phyloP scores from a whole-genome alignment of 1,284 basidiomycete species.

The Golubevia sp. region DNA sequence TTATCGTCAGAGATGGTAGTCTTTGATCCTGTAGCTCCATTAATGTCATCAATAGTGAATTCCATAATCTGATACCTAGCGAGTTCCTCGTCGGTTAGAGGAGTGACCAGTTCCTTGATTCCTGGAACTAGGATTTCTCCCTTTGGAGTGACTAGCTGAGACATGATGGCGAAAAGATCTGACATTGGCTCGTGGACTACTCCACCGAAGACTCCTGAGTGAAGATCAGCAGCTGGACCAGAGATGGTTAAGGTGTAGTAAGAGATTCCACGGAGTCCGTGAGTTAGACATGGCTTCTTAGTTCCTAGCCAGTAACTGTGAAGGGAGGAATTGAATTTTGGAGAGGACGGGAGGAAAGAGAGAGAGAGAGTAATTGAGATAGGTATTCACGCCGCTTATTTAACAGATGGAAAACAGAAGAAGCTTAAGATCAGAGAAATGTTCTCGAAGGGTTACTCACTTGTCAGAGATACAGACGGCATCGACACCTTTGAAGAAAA shows the following conservation, averaged over 20 bases:
- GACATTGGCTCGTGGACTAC: constrained; percentile 69
- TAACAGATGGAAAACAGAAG: background rate
- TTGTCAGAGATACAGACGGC: constrained; percentile 81
- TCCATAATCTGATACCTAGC: constrained; percentile 63
- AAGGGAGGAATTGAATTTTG: background rate
- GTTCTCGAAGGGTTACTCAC: constrained; percentile 3
- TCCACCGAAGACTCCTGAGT: constrained; percentile 71
- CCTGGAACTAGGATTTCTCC: constrained; percentile 90
- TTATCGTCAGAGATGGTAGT: constrained; percentile 82
- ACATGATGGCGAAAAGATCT: constrained; percentile 67
- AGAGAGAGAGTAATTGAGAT: too few relatives aligned
- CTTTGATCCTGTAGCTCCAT: constrained; percentile 76
- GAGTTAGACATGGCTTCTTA: constrained; percentile 62
- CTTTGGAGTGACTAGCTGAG: constrained; percentile 78
- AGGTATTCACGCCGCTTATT: background rate
- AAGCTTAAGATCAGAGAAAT: background rate
- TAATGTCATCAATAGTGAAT: constrained; percentile 70
- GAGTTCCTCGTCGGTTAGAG: constrained; percentile 79
- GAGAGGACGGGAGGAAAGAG: constrained; percentile 2
- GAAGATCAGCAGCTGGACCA: constrained; percentile 86
- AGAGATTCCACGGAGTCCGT: constrained; percentile 73
- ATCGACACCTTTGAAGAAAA: constrained; percentile 88
- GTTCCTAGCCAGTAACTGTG: constrained; percentile 60
- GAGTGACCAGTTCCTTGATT: constrained; percentile 82
- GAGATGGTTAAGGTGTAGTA: constrained; percentile 85